These are phyloP conservation scores for Castanea sativa DNA, from an alignment of 306 rosid species.

Conservation along the genomic window DNA sequence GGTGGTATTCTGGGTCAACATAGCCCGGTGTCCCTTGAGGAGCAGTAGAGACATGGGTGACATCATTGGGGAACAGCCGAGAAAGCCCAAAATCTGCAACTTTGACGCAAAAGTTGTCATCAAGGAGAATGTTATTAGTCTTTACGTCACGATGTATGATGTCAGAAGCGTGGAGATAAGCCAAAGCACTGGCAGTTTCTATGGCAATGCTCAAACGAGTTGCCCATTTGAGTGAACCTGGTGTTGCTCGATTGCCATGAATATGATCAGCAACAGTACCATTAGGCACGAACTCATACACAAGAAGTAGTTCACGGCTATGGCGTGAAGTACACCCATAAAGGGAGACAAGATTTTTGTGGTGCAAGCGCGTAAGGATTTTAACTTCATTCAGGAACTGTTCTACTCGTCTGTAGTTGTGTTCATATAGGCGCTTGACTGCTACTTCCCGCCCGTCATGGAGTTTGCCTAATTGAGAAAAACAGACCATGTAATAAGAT, in stretches of 20 bases:
- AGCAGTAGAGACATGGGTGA: slow-evolving; percentile 67
- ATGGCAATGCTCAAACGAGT: slow-evolving; percentile 32
- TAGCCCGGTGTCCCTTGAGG: slow-evolving; percentile 55
- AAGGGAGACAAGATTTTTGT: slow-evolving; percentile 60
- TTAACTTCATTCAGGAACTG: slow-evolving; percentile 64
- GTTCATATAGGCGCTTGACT: slow-evolving; percentile 60
- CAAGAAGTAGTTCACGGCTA: slow-evolving; percentile 55
- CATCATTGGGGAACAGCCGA: slow-evolving; percentile 28
- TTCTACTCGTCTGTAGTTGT: slow-evolving; percentile 48
- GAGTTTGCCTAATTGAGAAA: slow-evolving; percentile 52
- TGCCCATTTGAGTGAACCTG: slow-evolving; percentile 48
- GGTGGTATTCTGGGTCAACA: slow-evolving; percentile 48
- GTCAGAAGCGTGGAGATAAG: slow-evolving; percentile 72
- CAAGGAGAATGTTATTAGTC: slow-evolving; percentile 39
- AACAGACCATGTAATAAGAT: slow-evolving; percentile 13
- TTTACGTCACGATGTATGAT: slow-evolving; percentile 12
- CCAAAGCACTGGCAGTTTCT: slow-evolving; percentile 63
- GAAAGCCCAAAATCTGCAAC: slow-evolving; percentile 53
- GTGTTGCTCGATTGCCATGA: slow-evolving; percentile 47
- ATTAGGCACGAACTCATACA: not conserved
- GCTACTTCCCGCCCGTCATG: slow-evolving; percentile 84
- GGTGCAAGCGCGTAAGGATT: slow-evolving; percentile 59
- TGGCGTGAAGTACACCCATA: slow-evolving; percentile 71
- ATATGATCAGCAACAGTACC: slow-evolving; percentile 8
- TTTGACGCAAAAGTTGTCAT: slow-evolving; percentile 24